phyloP scores from a whole-genome alignment of 345 rosid species.

The Nasturtium officinale region DNA sequence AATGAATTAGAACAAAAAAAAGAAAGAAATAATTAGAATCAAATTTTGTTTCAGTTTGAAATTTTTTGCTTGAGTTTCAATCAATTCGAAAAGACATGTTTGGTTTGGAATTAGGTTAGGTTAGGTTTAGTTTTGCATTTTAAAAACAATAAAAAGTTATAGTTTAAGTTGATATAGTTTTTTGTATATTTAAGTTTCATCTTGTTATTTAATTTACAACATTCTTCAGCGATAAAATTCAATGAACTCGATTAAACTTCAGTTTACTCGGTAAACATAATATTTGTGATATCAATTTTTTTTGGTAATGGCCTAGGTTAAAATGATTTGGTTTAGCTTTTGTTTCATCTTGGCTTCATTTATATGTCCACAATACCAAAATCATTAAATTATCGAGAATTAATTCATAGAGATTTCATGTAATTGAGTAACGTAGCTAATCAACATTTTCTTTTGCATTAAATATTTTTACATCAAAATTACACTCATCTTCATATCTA shows the following conservation, averaged over 20 bases:
- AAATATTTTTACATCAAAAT: slow-evolving; percentile 49
- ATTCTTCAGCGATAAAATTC: too few relatives aligned
- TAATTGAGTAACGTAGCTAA: neutral
- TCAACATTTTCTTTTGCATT: slow-evolving; percentile 20
- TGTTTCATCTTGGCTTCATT: neutral
- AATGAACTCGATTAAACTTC: neutral
- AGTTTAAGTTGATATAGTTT: too few relatives aligned
- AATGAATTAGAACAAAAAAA: too few relatives aligned
- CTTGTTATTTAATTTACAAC: too few relatives aligned
- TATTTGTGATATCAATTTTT: too few relatives aligned
- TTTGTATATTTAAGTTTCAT: too few relatives aligned
- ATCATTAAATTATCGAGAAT: too few relatives aligned
- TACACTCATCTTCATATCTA: slow-evolving; percentile 46
- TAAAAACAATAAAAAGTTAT: too few relatives aligned
- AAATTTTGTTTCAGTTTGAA: too few relatives aligned
- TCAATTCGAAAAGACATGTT: neutral
- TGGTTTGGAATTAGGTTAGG: neutral
- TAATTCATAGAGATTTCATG: too few relatives aligned
- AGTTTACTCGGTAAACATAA: neutral
- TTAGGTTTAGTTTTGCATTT: neutral
- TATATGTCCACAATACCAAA: neutral
- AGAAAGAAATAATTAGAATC: too few relatives aligned
- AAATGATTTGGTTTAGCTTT: neutral
- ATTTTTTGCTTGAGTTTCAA: neutral
- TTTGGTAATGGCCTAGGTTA: neutral